phyloP scores from a whole-genome alignment of 106 monocot genomes.

The Xerophyta viscosa region DNA sequence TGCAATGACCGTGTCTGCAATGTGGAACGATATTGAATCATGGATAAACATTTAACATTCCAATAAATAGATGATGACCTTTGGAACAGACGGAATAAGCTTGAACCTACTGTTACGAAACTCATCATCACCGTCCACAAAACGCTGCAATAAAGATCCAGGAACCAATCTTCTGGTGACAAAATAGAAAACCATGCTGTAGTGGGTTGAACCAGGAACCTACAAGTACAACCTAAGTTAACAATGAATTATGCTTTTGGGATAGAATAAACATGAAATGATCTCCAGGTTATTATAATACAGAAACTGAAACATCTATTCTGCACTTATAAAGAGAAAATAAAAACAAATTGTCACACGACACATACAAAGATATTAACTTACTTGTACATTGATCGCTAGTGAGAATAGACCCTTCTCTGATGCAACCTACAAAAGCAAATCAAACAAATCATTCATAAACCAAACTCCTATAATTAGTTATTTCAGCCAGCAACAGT shows the following conservation, averaged over 20 bases:
- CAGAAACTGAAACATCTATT: too few relatives aligned
- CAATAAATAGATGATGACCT: slow-evolving; percentile 24
- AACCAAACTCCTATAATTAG: too few relatives aligned
- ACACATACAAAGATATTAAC: slow-evolving; percentile 11
- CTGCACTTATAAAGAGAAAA: too few relatives aligned
- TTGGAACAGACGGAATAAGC: slow-evolving; percentile 92
- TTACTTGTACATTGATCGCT: slow-evolving; percentile 85
- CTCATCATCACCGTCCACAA: slow-evolving; percentile 97
- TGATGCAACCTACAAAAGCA: slow-evolving; percentile 84
- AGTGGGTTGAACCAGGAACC: slow-evolving; percentile 83
- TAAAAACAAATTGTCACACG: too few relatives aligned
- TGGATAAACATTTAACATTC: too few relatives aligned
- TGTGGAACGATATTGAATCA: too few relatives aligned
- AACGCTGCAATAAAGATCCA: slow-evolving; percentile 74
- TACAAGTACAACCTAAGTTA: slow-evolving; percentile 23
- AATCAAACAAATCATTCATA: too few relatives aligned
- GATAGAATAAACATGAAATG: too few relatives aligned
- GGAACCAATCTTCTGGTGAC: slow-evolving; percentile 46
- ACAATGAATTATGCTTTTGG: too few relatives aligned
- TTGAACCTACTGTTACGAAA: slow-evolving; percentile 95
- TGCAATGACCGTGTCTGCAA: too few relatives aligned
- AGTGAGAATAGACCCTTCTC: slow-evolving; percentile 87
- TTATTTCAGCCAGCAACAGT: too few relatives aligned
- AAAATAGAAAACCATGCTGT: slow-evolving; percentile 96
- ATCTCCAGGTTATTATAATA: background rate